phyloP scores from a whole-genome alignment of 2,329 filamentous ascomycete species.

The Curvularia sp. region DNA sequence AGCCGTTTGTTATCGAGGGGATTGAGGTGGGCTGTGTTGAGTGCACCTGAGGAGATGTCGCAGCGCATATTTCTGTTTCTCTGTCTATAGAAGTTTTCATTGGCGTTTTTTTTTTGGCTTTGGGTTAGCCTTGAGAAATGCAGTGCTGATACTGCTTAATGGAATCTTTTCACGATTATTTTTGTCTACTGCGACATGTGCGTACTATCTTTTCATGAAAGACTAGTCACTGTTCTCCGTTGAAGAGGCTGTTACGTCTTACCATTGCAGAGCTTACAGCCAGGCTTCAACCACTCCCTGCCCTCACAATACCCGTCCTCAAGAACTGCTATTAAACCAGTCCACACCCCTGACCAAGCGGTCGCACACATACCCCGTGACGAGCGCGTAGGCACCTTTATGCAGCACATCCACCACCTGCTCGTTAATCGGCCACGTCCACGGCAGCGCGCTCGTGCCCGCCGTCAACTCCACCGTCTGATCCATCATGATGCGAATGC shows the following conservation, averaged over 20 bases:
- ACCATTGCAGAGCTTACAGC: not conserved
- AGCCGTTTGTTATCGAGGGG: conserved; percentile 26
- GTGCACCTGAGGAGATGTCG: conserved; percentile 6
- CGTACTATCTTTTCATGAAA: not conserved
- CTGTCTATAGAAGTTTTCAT: not conserved
- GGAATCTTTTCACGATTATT: not conserved
- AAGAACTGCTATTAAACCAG: conserved; percentile 22
- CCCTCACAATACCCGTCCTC: not conserved
- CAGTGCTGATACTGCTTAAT: not conserved
- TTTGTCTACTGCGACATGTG: not conserved
- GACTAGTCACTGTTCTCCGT: not conserved
- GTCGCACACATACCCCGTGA: conserved; percentile 39
- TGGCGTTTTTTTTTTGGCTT: not conserved
- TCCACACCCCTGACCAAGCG: conserved; percentile 25
- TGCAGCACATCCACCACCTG: conserved; percentile 43
- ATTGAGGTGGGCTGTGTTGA: conserved; percentile 18
- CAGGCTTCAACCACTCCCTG: too few species aligned
- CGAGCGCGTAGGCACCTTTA: conserved; percentile 38
- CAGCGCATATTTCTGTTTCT: not conserved
- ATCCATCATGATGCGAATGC: conserved; percentile 39
- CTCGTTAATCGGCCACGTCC: conserved; percentile 46
- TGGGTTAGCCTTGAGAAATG: not conserved
- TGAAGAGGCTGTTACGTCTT: not conserved
- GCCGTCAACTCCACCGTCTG: conserved; percentile 41
- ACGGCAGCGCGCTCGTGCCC: conserved; percentile 39